phyloP scores from a whole-genome alignment of 192 early-diverging fungal genomes.

The Coemansia sp. region DNA sequence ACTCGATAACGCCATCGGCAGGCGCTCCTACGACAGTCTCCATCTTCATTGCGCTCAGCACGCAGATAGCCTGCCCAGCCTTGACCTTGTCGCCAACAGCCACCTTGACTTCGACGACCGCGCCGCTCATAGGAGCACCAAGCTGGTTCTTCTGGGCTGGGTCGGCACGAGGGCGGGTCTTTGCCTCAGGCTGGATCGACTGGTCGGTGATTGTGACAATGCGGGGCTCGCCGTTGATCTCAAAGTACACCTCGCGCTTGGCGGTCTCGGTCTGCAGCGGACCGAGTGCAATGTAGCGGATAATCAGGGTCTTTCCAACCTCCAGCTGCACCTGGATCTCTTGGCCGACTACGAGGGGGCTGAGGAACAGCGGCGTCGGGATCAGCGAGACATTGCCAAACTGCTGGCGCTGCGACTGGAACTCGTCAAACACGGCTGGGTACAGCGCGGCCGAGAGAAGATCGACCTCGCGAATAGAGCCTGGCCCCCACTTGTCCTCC shows the following conservation, averaged over 20 bases:
- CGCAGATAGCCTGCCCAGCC: conserved; percentile 87
- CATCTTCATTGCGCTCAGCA: conserved; percentile 99
- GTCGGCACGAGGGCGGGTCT: conserved; percentile 77
- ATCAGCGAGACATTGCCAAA: conserved; percentile 89
- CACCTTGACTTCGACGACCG: conserved; percentile 90
- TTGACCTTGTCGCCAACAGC: conserved; percentile 82
- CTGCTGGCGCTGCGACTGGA: conserved; percentile 67
- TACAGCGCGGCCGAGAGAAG: conserved; percentile 89
- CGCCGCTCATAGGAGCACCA: conserved; percentile 95
- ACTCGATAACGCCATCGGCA: conserved; percentile 73
- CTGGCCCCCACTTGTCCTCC: conserved; percentile 78
- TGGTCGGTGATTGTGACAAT: conserved; percentile 73
- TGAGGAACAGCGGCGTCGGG: conserved; percentile 90
- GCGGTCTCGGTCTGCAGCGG: conserved; percentile 68
- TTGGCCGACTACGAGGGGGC: conserved; percentile 83
- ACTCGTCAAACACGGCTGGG: conserved; percentile 92
- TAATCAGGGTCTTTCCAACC: conserved; percentile 86
- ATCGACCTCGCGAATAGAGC: conserved; percentile 81
- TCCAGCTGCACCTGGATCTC: conserved; percentile 89
- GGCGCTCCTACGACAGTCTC: conserved; percentile 91
- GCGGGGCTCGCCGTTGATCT: conserved; percentile 92
- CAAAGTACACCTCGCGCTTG: conserved; percentile 94
- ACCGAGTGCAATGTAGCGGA: conserved; percentile 89
- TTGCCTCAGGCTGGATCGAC: conserved; percentile 62
- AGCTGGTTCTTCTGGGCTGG: conserved; percentile 77